Evolutionary conservation across 2,329 filamentous ascomycete species (phyloP).

Genomic region (Fusarium mangiferae): DNA sequence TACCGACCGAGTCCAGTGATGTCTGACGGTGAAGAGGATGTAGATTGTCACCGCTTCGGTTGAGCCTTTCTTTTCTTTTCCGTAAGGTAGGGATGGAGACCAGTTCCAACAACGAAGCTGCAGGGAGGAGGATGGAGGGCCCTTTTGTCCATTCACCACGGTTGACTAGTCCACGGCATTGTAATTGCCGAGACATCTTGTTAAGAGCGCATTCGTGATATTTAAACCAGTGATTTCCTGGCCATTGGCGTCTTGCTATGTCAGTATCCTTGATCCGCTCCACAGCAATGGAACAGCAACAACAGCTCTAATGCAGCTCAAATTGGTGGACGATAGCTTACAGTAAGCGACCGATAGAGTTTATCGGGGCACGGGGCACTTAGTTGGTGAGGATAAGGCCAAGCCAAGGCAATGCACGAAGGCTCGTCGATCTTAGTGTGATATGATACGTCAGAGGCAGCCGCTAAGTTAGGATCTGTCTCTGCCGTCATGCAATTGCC

Average conservation of each 20-base stretch:
- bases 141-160: not conserved
- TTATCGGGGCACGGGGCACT: not conserved
- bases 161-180: not conserved
- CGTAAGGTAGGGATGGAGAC: constrained; percentile 4
- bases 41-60: constrained; percentile 3
- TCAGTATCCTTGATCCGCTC: constrained; percentile 4
- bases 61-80: not conserved
- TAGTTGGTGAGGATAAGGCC: constrained; percentile 1
- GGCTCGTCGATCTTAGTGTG: constrained; percentile 19
- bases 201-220: not conserved
- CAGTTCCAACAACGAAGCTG: not conserved
- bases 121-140: not conserved
- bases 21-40: not conserved
- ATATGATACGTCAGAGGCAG: constrained; percentile 31
- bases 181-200: constrained; percentile 8
- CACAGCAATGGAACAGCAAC: constrained; percentile 1
- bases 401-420: not conserved
- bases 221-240: not conserved
- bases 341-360: constrained; percentile 13
- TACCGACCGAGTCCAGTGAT: not conserved
- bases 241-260: not conserved
- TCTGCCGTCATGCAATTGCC: constrained; percentile 6
- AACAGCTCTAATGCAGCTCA: not conserved
- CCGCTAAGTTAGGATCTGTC: not conserved
- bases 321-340: not conserved